Conservation (phyloP, 192 early-diverging fungal genomes). For the Coemansia sp. region DNA sequence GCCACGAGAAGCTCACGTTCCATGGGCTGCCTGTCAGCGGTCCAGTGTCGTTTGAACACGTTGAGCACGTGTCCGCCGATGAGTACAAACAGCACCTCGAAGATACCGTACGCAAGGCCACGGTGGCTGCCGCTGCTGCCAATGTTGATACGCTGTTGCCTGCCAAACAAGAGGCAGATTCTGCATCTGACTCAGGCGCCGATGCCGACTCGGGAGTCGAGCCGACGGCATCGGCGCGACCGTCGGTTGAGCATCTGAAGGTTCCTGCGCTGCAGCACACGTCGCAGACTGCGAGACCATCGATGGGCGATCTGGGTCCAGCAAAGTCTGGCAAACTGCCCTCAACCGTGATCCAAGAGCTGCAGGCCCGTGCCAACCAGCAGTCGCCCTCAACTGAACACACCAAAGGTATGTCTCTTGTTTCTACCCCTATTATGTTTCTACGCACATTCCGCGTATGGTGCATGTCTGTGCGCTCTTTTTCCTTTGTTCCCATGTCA, state of each 20-base stretch:
- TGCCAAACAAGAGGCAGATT: not conserved
- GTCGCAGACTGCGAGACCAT: constrained; percentile 12
- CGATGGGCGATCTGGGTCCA: constrained; percentile 8
- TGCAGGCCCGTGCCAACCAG: constrained; percentile 14
- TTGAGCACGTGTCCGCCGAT: constrained; percentile 47
- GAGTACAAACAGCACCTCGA: constrained; percentile 44
- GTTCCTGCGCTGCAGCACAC: constrained; percentile 36
- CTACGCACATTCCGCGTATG: not conserved
- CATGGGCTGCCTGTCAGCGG: constrained; percentile 48
- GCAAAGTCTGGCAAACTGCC: constrained; percentile 2
- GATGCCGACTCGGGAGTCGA: not conserved
- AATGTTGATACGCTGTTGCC: constrained; percentile 13
- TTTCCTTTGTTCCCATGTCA: not conserved
- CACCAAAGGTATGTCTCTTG: constrained; percentile 25
- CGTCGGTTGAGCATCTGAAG: constrained; percentile 15
- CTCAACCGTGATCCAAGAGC: constrained; percentile 7
- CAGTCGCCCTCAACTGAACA: not conserved
- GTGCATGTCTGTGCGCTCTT: not conserved
- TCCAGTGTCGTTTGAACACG: constrained; percentile 47
- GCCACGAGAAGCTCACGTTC: constrained; percentile 34
- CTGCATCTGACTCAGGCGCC: constrained; percentile 3
- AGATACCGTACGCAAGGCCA: constrained; percentile 5
- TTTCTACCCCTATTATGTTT: not conserved
- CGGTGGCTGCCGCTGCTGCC: not conserved
- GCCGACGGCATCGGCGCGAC: not conserved